Conservation (phyloP, 805 yeast species). For the Ogataea trehalophila region DNA sequence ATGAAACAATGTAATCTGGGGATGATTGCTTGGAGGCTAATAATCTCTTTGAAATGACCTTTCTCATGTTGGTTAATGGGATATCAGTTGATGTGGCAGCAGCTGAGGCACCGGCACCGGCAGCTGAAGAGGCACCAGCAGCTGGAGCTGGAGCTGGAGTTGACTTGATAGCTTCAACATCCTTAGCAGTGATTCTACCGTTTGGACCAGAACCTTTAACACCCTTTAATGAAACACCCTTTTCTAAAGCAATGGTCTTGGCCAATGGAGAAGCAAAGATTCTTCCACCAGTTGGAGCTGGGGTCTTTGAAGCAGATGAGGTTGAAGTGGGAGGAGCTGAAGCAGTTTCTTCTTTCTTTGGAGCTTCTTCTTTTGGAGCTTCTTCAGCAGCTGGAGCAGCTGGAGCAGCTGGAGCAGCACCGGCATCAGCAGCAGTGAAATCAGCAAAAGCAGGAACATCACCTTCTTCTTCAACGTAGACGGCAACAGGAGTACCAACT, state of each 20-base stretch:
- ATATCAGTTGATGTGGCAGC: conserved; percentile 64
- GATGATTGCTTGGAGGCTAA: conserved; percentile 77
- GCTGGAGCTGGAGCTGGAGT: conserved; percentile 34
- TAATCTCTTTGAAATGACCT: conserved; percentile 86
- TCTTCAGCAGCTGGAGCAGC: conserved; percentile 34
- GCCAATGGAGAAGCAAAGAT: conserved; percentile 95
- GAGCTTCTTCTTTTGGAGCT: conserved; percentile 18
- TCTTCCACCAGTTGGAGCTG: conserved; percentile 51
- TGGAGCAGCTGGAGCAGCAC: conserved; percentile 41
- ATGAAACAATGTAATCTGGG: conserved; percentile 91
- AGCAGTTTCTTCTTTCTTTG: conserved; percentile 25
- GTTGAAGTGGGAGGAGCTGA: conserved; percentile 29
- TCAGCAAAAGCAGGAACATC: conserved; percentile 86
- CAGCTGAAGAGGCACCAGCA: conserved; percentile 36
- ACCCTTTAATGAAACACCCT: conserved; percentile 81
- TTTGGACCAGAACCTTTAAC: conserved; percentile 91
- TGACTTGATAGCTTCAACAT: conserved; percentile 66
- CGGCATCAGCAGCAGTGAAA: conserved; percentile 81
- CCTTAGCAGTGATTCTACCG: conserved; percentile 90
- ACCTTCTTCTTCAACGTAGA: conserved; percentile 79
- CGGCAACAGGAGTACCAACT: conserved; percentile 95
- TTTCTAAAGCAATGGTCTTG: conserved; percentile 85
- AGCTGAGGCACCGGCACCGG: conserved; percentile 31
- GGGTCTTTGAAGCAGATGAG: conserved; percentile 28
- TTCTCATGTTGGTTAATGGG: conserved; percentile 89